Conservation (phyloP, 768 basidiomycete genomes). For the Termitomyces sp. region DNA sequence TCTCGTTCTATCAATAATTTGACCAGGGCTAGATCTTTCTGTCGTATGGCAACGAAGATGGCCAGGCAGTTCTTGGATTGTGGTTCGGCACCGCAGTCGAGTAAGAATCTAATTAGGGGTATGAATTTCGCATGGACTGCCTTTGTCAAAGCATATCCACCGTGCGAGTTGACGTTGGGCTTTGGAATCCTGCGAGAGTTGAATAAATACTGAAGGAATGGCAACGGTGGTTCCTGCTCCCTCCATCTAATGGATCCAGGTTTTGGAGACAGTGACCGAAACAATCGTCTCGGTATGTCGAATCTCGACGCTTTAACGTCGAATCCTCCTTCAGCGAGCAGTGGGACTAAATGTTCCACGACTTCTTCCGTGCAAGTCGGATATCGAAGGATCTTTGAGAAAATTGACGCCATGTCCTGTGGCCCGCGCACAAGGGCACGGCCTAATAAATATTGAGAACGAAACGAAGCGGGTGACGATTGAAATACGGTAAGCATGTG, state of each 20-base stretch:
- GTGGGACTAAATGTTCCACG: conserved; percentile 34
- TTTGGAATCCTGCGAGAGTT: conserved; percentile 27
- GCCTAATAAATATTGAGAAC: conserved; percentile 60
- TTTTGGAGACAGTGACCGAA: conserved; percentile 42
- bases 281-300: conserved; percentile 63
- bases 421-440: conserved; percentile 13
- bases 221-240: conserved; percentile 50
- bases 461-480: conserved; percentile 48
- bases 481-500: conserved; percentile 49
- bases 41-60: conserved; percentile 69
- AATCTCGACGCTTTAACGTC: conserved; percentile 15
- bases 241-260: conserved; percentile 30
- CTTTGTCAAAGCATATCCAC: conserved; percentile 77
- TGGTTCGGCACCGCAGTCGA: conserved; percentile 71
- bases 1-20: conserved; percentile 70
- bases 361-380: conserved; percentile 54
- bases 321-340: conserved; percentile 26
- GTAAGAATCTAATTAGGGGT: conserved; percentile 65
- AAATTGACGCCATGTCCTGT: conserved; percentile 21
- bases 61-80: conserved; percentile 54
- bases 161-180: conserved; percentile 58
- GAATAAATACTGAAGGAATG: conserved; percentile 58
- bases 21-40: conserved; percentile 62
- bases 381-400: conserved; percentile 51
- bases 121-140: conserved; percentile 64